Evolutionary conservation across 1,139 yeast genomes (phyloP), one percentile per base, ranked within the genome.

Genomic region (Wickerhamomyces sp.): DNA sequence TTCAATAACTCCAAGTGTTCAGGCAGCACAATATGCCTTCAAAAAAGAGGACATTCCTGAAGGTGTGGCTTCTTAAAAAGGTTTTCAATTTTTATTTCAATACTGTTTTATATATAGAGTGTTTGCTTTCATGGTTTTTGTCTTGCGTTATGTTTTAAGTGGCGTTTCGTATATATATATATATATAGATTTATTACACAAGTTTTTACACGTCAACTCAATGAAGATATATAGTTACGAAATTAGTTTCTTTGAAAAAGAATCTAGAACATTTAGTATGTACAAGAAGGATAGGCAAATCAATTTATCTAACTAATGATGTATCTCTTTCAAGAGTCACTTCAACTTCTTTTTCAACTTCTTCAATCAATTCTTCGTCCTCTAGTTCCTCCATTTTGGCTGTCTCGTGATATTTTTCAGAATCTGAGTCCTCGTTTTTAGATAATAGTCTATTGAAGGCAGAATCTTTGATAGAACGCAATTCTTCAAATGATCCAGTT

Each of bases 401-500:
- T 33, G 37, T 35, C 7, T 27, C 23, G 10, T 11, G 27, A 32
- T 26, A 23, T 11, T 40, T 62, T 62, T 50, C 69, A 75, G 7
- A 67, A 10, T 18, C 42, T 18, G 36, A 30, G 32, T 45, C 52
- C 34, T 53, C 73, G 10, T 54, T 66, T 65, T 36, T 79, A 70
- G 50, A 66, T 36, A 88, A 67, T 45, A 89, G 69, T 60, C 73
- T 73, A 61, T 86, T 84, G 52, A 91, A 73, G 43, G 80, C 81
- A 50, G 95, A 83, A 37, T 69, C 63, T 6, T 79, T 74, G 51
- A 81, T 66, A 4, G 70, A 63, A 61, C 78, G 80, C 41, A 91
- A 71, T 26, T 75, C 77, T 13, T 67, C 67, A 60, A 86, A 91
- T 31, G 73, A 60, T 7, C 98, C 98, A 39, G 84, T 79, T 65